phyloP scores from a whole-genome alignment of 306 rosid species.

The Lagenaria siceraria region DNA sequence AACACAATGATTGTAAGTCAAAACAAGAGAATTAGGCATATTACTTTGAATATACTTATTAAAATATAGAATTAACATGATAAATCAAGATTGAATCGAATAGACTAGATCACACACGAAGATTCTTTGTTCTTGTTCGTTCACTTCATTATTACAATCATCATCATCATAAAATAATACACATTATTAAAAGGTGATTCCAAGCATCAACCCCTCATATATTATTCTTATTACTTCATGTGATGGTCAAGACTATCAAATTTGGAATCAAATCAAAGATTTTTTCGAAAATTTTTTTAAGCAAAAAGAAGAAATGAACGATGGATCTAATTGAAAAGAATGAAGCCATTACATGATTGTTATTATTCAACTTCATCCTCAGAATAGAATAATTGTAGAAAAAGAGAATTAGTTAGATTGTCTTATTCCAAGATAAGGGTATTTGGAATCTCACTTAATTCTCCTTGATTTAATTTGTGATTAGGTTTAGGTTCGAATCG shows the following conservation, averaged over 20 bases:
- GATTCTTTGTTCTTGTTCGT: neutral
- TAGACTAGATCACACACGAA: neutral
- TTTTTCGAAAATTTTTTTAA: neutral
- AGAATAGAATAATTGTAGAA: neutral
- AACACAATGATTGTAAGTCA: neutral
- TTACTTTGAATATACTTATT: neutral
- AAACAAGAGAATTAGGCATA: neutral
- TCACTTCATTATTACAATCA: neutral
- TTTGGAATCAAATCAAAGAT: neutral
- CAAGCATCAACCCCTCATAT: neutral
- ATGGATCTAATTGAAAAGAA: neutral
- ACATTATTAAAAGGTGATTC: neutral
- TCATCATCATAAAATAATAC: neutral
- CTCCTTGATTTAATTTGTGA: neutral
- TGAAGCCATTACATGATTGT: neutral
- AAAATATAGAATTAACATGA: neutral
- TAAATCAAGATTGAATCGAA: neutral
- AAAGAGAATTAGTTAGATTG: conserved; percentile 1
- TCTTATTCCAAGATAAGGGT: neutral
- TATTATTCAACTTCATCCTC: neutral
- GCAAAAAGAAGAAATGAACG: neutral
- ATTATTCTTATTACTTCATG: neutral
- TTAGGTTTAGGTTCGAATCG: neutral
- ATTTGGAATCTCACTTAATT: neutral
- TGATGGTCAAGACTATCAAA: neutral